Conservation (phyloP, 805 yeast species). For the Vanderwaltozyma tropicalis region DNA sequence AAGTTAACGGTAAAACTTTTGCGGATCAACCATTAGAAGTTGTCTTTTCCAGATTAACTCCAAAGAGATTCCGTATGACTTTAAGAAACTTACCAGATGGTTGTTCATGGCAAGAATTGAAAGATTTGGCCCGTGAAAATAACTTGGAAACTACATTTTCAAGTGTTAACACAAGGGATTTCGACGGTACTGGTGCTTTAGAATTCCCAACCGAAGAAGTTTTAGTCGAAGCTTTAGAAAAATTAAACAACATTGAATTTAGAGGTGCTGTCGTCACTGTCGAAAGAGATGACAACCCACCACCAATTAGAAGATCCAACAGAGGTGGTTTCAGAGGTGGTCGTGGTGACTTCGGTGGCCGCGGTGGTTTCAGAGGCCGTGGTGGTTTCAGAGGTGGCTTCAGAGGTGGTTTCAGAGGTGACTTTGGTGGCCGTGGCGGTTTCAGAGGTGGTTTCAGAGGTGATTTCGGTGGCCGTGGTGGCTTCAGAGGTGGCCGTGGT, state of each 20-base stretch:
- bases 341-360: slow-evolving; percentile 37
- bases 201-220: slow-evolving; percentile 56
- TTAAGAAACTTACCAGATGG: slow-evolving; percentile 63
- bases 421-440: slow-evolving; percentile 34
- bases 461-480: slow-evolving; percentile 33
- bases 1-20: slow-evolving; percentile 61
- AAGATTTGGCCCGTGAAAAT: slow-evolving; percentile 80
- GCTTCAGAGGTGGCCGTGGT: slow-evolving; percentile 35
- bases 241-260: slow-evolving; percentile 60
- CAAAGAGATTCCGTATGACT: slow-evolving; percentile 66
- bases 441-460: slow-evolving; percentile 38
- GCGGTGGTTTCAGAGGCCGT: slow-evolving; percentile 32
- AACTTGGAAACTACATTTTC: slow-evolving; percentile 54
- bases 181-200: slow-evolving; percentile 37
- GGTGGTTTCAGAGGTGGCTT: slow-evolving; percentile 36
- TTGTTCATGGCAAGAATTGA: slow-evolving; percentile 79
- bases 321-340: slow-evolving; percentile 41
- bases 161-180: slow-evolving; percentile 36
- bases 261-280: slow-evolving; percentile 61
- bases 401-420: slow-evolving; percentile 33
- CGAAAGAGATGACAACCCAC: slow-evolving; percentile 62
- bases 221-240: slow-evolving; percentile 61
- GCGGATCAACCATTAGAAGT: slow-evolving; percentile 41
- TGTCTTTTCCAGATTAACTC: slow-evolving; percentile 37
- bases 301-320: slow-evolving; percentile 39